phyloP scores from a whole-genome alignment of 2,329 filamentous ascomycete genomes.

The Aspergillus jensenii region DNA sequence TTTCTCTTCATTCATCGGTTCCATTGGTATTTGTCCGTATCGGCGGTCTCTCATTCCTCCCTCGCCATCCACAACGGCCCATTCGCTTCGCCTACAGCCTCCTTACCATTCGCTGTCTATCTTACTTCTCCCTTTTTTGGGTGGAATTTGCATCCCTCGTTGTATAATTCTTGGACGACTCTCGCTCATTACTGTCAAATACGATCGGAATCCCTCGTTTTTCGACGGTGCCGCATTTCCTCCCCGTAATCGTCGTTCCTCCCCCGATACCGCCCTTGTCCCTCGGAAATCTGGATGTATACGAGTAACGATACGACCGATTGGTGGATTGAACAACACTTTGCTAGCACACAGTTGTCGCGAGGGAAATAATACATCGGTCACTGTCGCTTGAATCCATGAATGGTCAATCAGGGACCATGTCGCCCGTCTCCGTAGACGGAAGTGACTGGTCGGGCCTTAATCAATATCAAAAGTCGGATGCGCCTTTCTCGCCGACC shows the following conservation, averaged over 20 bases:
- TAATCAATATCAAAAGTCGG: slow-evolving; percentile 61
- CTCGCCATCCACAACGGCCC: background rate
- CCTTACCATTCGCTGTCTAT: background rate
- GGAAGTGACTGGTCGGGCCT: slow-evolving; percentile 79
- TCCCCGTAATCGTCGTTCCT: background rate
- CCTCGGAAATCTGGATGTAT: slow-evolving; percentile 17
- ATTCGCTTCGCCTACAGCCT: background rate
- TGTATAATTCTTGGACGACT: background rate
- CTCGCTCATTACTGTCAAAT: slow-evolving; percentile 9
- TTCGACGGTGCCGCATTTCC: slow-evolving; percentile 8
- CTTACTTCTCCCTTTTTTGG: background rate
- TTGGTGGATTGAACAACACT: slow-evolving; percentile 3
- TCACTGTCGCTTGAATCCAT: slow-evolving; percentile 46
- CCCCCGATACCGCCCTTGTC: slow-evolving; percentile 11
- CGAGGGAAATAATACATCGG: slow-evolving; percentile 3
- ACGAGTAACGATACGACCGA: slow-evolving; percentile 3
- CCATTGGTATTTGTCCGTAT: background rate
- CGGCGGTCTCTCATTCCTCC: background rate
- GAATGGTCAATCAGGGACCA: slow-evolving; percentile 72
- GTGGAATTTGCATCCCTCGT: background rate
- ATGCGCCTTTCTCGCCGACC: slow-evolving; percentile 46
- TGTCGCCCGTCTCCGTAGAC: slow-evolving; percentile 78
- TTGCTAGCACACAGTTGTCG: slow-evolving; percentile 1
- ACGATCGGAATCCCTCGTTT: slow-evolving; percentile 7
- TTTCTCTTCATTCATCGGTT: background rate